phyloP scores from a whole-genome alignment of 2,329 filamentous ascomycete genomes.

The Trichophyton mentagrophytes region DNA sequence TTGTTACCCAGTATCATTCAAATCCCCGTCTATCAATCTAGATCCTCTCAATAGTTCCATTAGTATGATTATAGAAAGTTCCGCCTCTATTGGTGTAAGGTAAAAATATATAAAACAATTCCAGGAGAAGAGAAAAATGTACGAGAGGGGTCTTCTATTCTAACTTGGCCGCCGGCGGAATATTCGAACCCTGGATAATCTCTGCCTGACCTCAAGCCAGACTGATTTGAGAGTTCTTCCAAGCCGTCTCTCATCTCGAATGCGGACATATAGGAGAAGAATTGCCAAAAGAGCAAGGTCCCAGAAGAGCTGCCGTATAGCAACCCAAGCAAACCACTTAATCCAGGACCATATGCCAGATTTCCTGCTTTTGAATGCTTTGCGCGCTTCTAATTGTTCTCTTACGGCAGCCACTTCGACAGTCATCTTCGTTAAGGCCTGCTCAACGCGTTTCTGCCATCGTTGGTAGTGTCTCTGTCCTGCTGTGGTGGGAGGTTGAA shows the following conservation, averaged over 20 bases:
- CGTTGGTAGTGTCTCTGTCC: constrained; percentile 34
- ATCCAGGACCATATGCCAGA: constrained; percentile 57
- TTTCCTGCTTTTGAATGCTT: constrained; percentile 56
- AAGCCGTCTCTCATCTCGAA: constrained; percentile 31
- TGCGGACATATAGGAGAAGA: constrained; percentile 30
- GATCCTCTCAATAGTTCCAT: not conserved
- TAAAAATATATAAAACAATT: not conserved
- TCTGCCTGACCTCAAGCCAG: constrained; percentile 24
- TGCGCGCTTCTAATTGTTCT: constrained; percentile 72
- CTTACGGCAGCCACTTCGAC: constrained; percentile 83
- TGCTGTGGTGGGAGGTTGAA: constrained; percentile 10
- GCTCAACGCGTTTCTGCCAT: constrained; percentile 75
- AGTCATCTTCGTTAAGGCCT: constrained; percentile 75
- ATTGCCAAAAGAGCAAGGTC: constrained; percentile 47
- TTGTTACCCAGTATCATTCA: not conserved
- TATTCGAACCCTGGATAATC: constrained; percentile 20
- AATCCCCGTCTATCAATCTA: not conserved
- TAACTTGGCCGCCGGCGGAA: constrained; percentile 11
- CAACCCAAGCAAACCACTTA: constrained; percentile 55
- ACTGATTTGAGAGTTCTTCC: constrained; percentile 24
- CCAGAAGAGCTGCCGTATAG: constrained; percentile 59
- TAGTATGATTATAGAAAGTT: not conserved
- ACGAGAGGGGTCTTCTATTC: not conserved
- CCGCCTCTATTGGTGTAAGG: not conserved
- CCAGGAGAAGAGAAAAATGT: not conserved